phyloP scores from a whole-genome alignment of 441 rosid genomes.

The Dalechampia spathulata region DNA sequence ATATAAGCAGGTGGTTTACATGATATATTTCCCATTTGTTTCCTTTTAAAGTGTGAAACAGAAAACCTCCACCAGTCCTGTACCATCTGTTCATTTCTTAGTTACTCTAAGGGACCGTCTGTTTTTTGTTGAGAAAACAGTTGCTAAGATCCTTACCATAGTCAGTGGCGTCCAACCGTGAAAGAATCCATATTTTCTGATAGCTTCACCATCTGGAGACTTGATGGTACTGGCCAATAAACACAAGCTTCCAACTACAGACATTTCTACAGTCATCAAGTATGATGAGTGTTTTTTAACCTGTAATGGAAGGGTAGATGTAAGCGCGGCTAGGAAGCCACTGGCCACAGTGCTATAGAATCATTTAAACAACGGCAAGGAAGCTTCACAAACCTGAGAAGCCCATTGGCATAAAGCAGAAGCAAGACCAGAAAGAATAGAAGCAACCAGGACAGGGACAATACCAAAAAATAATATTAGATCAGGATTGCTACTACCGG shows the following conservation, averaged over 20 bases:
- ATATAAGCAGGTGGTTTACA: no score
- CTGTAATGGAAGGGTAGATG: constrained; percentile 28
- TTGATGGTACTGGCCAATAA: constrained; percentile 64
- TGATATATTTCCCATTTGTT: not conserved
- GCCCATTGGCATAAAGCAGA: constrained; percentile 98
- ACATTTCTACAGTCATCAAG: constrained; percentile 98
- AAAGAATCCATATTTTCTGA: constrained; percentile 67
- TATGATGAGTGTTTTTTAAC: constrained; percentile 92
- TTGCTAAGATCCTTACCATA: constrained; percentile 38
- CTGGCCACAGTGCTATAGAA: constrained; percentile 3
- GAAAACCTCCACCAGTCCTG: not conserved
- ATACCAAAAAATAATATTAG: constrained; percentile 77
- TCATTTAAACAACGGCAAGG: not conserved
- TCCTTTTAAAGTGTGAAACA: not conserved
- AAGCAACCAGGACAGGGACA: constrained; percentile 84
- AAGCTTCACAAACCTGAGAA: constrained; percentile 62
- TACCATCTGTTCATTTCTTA: not conserved
- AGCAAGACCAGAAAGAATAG: constrained; percentile 96
- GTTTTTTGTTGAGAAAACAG: not conserved
- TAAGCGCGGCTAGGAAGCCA: constrained; percentile 1
- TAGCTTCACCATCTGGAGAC: constrained; percentile 97
- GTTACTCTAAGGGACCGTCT: not conserved
- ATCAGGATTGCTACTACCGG: constrained; percentile 45
- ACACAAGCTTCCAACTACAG: constrained; percentile 89
- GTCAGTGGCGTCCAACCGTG: constrained; percentile 95